These are phyloP conservation scores for Lotmaria passim DNA, from an alignment of 208 protist genomes.

Conservation along the genomic window DNA sequence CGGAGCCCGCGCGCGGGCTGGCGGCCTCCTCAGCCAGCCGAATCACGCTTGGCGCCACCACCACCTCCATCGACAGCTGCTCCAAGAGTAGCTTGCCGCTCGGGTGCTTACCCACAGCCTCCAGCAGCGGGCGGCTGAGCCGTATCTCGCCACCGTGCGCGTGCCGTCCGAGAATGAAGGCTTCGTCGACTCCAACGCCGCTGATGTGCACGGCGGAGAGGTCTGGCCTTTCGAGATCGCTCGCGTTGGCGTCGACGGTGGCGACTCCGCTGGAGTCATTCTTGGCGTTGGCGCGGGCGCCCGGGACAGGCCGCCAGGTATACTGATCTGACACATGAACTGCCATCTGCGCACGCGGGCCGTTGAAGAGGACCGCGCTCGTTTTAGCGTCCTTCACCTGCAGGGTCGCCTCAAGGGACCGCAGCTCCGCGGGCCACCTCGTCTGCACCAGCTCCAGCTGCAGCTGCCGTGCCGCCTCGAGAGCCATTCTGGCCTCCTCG, in stretches of 20 bases:
- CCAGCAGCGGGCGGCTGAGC: constrained; percentile 47
- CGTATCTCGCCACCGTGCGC: constrained; percentile 69
- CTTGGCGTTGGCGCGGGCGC: background rate
- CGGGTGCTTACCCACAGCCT: constrained; percentile 31
- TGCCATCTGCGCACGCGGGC: constrained; percentile 64
- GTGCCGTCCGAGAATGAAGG: constrained; percentile 47
- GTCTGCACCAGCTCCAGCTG: constrained; percentile 55
- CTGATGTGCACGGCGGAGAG: constrained; percentile 40
- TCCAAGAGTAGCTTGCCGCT: constrained; percentile 61
- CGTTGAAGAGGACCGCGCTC: constrained; percentile 69
- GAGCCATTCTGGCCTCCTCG: constrained; percentile 33
- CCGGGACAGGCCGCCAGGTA: constrained; percentile 20
- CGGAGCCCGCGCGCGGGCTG: constrained; percentile 2
- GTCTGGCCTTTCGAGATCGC: background rate
- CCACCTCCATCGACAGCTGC: constrained; percentile 62
- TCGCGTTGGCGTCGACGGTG: background rate
- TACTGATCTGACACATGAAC: constrained; percentile 53
- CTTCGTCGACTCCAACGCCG: constrained; percentile 63
- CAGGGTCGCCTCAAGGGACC: constrained; percentile 62
- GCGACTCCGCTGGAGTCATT: constrained; percentile 1
- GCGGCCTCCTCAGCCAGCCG: constrained; percentile 11
- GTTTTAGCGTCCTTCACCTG: constrained; percentile 57
- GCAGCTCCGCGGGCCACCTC: constrained; percentile 63
- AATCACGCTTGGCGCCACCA: constrained; percentile 36
- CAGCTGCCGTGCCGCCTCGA: constrained; percentile 72